Evolutionary conservation across 345 rosid genomes (phyloP), one percentile per base, ranked within the genome.

Genomic region (Pugionium cornutum): DNA sequence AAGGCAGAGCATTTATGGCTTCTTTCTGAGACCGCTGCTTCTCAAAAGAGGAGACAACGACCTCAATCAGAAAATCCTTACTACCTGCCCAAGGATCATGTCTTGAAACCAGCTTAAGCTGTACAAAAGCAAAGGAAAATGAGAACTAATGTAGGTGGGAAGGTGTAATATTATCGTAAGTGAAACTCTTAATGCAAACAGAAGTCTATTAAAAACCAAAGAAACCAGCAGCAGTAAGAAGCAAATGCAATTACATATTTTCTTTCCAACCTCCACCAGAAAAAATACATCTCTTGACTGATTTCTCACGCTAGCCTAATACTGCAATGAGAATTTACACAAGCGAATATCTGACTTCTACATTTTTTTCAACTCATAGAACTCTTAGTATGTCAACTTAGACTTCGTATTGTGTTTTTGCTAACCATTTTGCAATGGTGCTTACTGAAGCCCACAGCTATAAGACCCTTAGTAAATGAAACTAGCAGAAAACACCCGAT

Each of bases 1-100:
- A 85, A 2, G 99, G 99, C 53, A 94, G 95, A 33, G 99, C 96
- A 81, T 94, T 94, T 78, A 94, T 90, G 46, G 99, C 89, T 83
- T 94, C 99, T 72, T 88, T 94, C 73, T 94, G 99, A 58, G 99
- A 94, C 67, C 81, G 89, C 47, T 90, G 97, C 76, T 85, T 94
- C 78, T 83, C 96, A 70, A 94, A 94, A 73, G 84, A 88, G 61
- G 97, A 86, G 74, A 94, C 85, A 82, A 94, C 87, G 53, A 94
- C 95, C 83, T 94, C 99, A 68, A 84, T 74, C 49, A 94, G 89
- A 78, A 94, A 94, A 78, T 85, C 92, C 73, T 79, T 81, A 78
- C 84, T 90, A 34, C 81, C 80, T 49, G 97, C 88, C 99, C 96
- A 94, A 1, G 88, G 88, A 74, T 94, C 99, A 56, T 90, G 66